Percentiles rank a stretch among this genome's conserved stretches.
Conservation (phyloP, 2,329 filamentous ascomycete genomes). For the Cryoendolithus antarcticus region DNA sequence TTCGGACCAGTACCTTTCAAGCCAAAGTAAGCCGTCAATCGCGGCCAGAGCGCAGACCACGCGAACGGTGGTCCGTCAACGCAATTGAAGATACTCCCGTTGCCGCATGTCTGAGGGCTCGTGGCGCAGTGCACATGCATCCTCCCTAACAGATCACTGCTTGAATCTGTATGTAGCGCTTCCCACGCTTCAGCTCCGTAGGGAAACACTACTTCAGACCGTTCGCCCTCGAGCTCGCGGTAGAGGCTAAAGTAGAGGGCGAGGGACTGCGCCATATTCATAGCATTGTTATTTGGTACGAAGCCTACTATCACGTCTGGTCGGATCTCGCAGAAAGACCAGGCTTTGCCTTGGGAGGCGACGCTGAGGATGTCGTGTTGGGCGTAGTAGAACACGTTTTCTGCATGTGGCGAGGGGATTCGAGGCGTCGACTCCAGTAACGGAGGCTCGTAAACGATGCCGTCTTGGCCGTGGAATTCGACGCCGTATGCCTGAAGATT, state of each 20-base stretch:
- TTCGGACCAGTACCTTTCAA: conserved; percentile 11
- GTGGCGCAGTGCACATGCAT: conserved; percentile 11
- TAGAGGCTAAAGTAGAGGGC: conserved; percentile 25
- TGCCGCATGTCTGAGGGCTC: conserved; percentile 3
- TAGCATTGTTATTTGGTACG: conserved; percentile 27
- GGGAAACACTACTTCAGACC: conserved; percentile 25
- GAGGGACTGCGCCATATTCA: conserved; percentile 22
- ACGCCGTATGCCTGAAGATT: conserved; percentile 24
- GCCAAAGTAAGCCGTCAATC: conserved; percentile 14
- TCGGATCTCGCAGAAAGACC: conserved; percentile 27
- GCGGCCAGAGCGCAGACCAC: conserved; percentile 15
- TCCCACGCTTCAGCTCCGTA: conserved; percentile 22
- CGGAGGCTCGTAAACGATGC: conserved; percentile 24
- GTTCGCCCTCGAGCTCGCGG: conserved; percentile 24
- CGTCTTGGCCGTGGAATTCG: conserved; percentile 26
- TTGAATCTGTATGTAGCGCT: conserved; percentile 24
- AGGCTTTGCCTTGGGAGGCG: conserved; percentile 21
- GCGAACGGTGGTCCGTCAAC: conserved; percentile 13
- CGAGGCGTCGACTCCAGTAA: conserved; percentile 22
- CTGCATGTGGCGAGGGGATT: conserved; percentile 18
- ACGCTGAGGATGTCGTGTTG: conserved; percentile 25
- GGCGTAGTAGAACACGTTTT: conserved; percentile 26
- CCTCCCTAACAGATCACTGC: conserved; percentile 23
- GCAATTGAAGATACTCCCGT: conserved; percentile 14
- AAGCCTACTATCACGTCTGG: conserved; percentile 29